Evolutionary conservation across 257 asterid genomes (phyloP), one percentile per base, ranked within the genome.

Genomic region (Gentiana dahurica): DNA sequence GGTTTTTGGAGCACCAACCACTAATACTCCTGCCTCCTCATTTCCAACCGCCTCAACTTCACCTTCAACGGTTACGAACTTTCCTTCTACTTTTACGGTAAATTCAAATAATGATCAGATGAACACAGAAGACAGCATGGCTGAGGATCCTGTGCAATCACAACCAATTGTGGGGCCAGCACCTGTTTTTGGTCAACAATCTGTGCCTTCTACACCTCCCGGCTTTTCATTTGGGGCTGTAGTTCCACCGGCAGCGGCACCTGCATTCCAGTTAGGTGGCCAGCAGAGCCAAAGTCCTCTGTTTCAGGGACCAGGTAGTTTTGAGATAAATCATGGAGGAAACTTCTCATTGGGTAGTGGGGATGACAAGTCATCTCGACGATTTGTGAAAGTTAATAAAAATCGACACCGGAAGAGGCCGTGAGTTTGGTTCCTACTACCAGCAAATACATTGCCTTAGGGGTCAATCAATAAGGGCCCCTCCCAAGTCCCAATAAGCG

Each of bases 291-390:
- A 75, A 68, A 64, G 48, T 34, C 67, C 77, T 36, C 64, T 55
- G 12, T 79, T 83, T 61, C 86, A 76, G 73, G 76, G 86, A 53
- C 70, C 88, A 0, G 60, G 75, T 13, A 83, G 85, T 71, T 47
- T 51, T 46, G 96, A 81, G 50, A 73, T 83, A 46, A 77, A 64
- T 67, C 79, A 73, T 8, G 87, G 84, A 35, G 87, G 94, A 58
- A 73, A 92, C 79, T 89, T 89, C 87, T 89, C 95, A 6, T 60
- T 85, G 75, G 97, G 95, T 68, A 83, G 87, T 57, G 93, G 84
- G 1, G 66, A 52, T 33, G 71, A 81, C 54, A 89, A 83, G 78
- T 69, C 94, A 1, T 75, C 67, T 59, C 71, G 89, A 61, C 79
- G 59, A 79, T 61, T 62, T 0, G 65, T 81, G 45, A 83, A 60